A percentile compares a stretch with the other conserved stretches of the same genome.
phyloP scores from a whole-genome alignment of 371 early-diverging fungal genomes.

The Mucor irregularis region DNA sequence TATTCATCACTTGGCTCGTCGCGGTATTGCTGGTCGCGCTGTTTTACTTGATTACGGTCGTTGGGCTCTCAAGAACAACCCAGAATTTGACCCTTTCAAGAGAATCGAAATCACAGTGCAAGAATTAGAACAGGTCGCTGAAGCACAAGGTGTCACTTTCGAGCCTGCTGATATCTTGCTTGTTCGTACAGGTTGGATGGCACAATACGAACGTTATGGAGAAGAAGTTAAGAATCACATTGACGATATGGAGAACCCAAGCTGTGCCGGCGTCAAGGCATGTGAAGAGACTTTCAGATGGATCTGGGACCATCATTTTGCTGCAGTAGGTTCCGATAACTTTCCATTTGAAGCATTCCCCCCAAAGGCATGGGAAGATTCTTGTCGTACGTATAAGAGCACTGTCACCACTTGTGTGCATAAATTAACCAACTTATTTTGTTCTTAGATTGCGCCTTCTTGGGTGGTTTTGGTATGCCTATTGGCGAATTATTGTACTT shows the following conservation, averaged over 20 bases:
- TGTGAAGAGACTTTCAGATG: conserved; percentile 43
- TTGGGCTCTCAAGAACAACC: conserved; percentile 33
- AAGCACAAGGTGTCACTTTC: conserved; percentile 36
- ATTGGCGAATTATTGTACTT: conserved; percentile 49
- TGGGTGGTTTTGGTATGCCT: conserved; percentile 46
- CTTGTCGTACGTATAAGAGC: conserved; percentile 33
- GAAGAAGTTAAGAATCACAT: conserved; percentile 7
- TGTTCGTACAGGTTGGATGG: conserved; percentile 44
- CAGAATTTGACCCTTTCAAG: conserved; percentile 31
- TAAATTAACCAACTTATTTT: background rate
- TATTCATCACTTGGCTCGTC: conserved; percentile 45
- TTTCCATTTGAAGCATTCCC: conserved; percentile 45
- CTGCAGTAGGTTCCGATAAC: conserved; percentile 41
- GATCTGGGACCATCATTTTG: conserved; percentile 50
- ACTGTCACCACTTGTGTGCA: no score
- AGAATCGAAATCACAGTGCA: conserved; percentile 35
- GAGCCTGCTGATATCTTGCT: conserved; percentile 43
- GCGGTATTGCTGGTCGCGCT: conserved; percentile 48
- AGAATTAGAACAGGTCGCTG: conserved; percentile 38
- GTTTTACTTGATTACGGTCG: conserved; percentile 45
- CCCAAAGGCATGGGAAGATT: conserved; percentile 12
- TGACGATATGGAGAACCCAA: conserved; percentile 14
- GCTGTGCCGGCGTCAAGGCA: conserved; percentile 35
- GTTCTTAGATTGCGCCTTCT: conserved; percentile 30
- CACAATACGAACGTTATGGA: conserved; percentile 17